Base-by-base conservation (phyloP, 306 rosid species). In the Sechiopsis laciniata region DNA sequence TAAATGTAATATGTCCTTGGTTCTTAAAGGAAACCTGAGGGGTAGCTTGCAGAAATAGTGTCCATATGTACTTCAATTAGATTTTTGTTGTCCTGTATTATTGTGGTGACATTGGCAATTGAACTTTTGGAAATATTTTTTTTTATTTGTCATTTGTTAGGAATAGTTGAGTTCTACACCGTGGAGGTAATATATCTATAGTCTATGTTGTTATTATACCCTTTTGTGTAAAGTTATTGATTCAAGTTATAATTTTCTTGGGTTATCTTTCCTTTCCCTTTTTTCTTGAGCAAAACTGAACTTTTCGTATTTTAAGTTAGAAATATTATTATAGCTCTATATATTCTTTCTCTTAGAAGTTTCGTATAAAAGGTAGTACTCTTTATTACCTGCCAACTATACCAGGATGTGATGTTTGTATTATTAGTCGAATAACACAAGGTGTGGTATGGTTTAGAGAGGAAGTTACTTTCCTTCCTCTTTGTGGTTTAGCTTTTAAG, bases 361-460 rank as follows among this genome's bases (percentile, higher is more conserved):
- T 77, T 81, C 78, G 77, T 54, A 77, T 84, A 84, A 80, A 61
- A 86, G 84, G 76, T 82, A 82, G 86, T 88, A 83, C 80, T 71
- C 79, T 87, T 85, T 75, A 74, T 87, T 82, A 80, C 83, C 84
- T 74, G 78, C 78, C 76, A 85, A 76, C 84, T 70, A 80, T 82
- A 83, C 96, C 89, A 93, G 92, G 83, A 77, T 87, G 84, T 93
- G 94, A 87, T 94, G 94, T 87, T 84, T 83, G 83, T 87, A 76
- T 89, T 86, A 82, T 88, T 80, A 85, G 88, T 88, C 86, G 91
- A 88, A 78, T 85, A 86, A 85, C 85, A 81, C 88, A 86, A 94
- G 37, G 37, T 96, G 96, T 87, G 88, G 87, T 78, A 78, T 82
- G 88, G 84, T 91, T 79, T 81, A 55, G 35, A 58, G 83, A 88